These are phyloP conservation scores for Nannochloropsis oceanica DNA, from an alignment of 108 stramenopile species.

Conservation along the genomic window DNA sequence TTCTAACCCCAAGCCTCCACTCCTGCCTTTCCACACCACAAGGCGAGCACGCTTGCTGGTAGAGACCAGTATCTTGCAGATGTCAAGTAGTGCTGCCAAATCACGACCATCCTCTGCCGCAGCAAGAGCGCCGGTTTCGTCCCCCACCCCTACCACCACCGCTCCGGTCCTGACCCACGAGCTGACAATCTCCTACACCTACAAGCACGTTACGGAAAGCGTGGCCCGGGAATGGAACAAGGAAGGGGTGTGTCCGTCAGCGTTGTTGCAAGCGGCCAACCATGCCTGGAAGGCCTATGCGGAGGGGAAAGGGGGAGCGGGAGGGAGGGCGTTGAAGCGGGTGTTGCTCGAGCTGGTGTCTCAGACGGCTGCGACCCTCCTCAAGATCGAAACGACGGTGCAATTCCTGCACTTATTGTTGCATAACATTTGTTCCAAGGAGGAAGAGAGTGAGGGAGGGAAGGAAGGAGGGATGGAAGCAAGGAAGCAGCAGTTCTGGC, in stretches of 20 bases:
- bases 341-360: background rate
- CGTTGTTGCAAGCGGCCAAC: background rate
- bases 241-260: background rate
- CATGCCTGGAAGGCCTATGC: background rate
- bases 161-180: background rate
- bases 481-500: background rate
- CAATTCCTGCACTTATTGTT: background rate
- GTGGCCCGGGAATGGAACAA: background rate
- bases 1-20: too few species aligned
- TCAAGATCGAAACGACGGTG: background rate
- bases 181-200: background rate
- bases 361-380: background rate
- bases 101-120: too few species aligned
- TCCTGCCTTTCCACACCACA: too few species aligned
- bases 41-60: too few species aligned
- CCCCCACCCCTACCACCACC: too few species aligned
- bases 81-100: too few species aligned
- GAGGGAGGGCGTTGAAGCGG: background rate
- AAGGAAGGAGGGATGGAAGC: background rate
- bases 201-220: background rate
- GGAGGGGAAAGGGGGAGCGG: background rate
- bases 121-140: too few species aligned
- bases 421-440: background rate
- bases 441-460: background rate
- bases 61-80: too few species aligned